Evolutionary conservation across 1,284 basidiomycete species (phyloP).

Genomic region (Tilletiaria anomala): DNA sequence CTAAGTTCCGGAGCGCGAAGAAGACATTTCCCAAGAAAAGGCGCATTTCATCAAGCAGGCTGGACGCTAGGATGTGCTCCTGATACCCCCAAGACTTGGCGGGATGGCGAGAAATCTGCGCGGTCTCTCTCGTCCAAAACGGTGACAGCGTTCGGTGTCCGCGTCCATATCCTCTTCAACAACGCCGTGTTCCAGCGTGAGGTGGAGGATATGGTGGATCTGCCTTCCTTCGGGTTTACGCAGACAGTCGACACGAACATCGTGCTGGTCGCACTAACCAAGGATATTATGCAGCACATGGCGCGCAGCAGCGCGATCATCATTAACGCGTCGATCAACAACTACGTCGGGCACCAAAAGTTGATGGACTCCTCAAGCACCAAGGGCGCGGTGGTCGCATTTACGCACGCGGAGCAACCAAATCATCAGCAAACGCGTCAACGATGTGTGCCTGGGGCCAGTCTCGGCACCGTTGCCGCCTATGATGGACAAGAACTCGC

Average conservation of each 20-base stretch:
- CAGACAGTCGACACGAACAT: constrained; percentile 1
- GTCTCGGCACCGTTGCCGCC: constrained; percentile 44
- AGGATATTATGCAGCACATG: constrained; percentile 49
- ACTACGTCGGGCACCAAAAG: neutral
- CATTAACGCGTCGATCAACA: constrained; percentile 50
- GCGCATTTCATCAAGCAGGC: neutral
- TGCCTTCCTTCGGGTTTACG: neutral
- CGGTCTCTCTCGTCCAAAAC: neutral
- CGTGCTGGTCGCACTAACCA: too few species aligned
- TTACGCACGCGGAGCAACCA: constrained; percentile 49
- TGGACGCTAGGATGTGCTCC: neutral
- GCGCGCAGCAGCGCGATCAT: constrained; percentile 52
- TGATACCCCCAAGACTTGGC: neutral
- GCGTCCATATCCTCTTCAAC: neutral
- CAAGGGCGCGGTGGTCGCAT: constrained; percentile 45
- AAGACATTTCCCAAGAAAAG: neutral
- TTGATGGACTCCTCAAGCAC: constrained; percentile 48
- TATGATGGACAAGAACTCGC: constrained; percentile 15
- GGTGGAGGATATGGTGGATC: neutral
- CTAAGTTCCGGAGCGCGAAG: neutral
- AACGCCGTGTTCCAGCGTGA: neutral
- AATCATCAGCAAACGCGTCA: constrained; percentile 51
- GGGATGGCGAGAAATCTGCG: neutral
- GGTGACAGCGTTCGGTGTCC: neutral
- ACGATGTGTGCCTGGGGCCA: constrained; percentile 47